Base-by-base conservation (phyloP, 2,329 filamentous ascomycete genomes). In the Rugonectria rugulosa region DNA sequence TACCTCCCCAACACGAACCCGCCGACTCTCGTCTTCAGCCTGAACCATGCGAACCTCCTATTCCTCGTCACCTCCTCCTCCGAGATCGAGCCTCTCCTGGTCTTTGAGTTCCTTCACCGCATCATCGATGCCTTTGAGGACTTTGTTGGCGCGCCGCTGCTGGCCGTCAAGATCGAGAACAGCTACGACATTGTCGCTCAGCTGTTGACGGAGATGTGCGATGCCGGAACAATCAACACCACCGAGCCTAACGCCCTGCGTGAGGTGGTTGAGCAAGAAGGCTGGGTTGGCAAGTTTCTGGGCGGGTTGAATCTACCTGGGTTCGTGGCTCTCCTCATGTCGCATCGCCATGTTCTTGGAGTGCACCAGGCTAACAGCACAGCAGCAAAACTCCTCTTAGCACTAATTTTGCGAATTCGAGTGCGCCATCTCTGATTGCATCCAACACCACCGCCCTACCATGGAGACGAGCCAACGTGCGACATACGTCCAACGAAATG, bases 121-220 rank as follows among this genome's bases (percentile, higher is more conserved):
- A 84, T 97, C 24, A 86, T 96, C 69, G 95, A 99, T 80, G 88
- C 90, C 11, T 84, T 99, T 27, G 94, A 98, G 76, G 94, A 97
- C 70, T 98, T 97, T 71, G 81, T 99, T 7, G 93, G 94, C 55
- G 88, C 91, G 40, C 95, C 95, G 12, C 77, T 99, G 43, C 79
- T 97, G 53, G 88, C 92, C 17, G 85, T 84, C 70, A 97, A 95
- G 78, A 89, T 99, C 62, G 92, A 97, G 74, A 84, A 81, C 64
- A 92, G 87, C 74, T 98, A 98, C 75, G 91, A 98, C 84, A 88
- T 98, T 23, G 90, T 96, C 27, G 93, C 93, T 15, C 95, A 99
- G 76, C 78, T 99, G 21, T 81, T 98, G 56, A 91, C 88, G 59
- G 95, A 99, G 76, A 96, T 99, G 90, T 97, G 95, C 72, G 95